Percentiles rank a stretch among this genome's conserved stretches.
phyloP scores from a whole-genome alignment of 345 rosid species.

The Brassica nigra region DNA sequence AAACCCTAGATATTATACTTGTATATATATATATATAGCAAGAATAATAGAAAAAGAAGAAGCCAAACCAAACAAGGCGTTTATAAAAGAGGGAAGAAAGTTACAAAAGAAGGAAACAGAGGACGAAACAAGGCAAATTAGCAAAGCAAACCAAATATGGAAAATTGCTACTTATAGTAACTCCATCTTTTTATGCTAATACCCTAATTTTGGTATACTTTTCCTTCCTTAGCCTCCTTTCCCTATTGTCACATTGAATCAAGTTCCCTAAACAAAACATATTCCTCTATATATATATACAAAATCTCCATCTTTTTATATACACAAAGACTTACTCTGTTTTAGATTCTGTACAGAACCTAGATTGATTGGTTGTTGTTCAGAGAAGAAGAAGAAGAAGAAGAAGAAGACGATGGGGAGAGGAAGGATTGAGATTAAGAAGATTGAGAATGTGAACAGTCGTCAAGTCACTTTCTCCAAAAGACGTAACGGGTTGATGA shows the following conservation, averaged over 20 bases:
- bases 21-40: background rate
- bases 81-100: conserved; percentile 27
- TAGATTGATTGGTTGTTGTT: background rate
- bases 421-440: conserved; percentile 91
- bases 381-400: background rate
- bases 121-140: conserved; percentile 33
- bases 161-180: conserved; percentile 45
- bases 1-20: conserved; percentile 8
- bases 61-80: conserved; percentile 20
- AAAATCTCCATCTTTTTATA: background rate
- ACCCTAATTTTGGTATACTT: conserved; percentile 40
- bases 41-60: background rate
- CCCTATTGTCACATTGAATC: conserved; percentile 18
- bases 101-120: conserved; percentile 38
- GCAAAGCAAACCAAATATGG: conserved; percentile 40
- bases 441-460: conserved; percentile 90
- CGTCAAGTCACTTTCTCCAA: conserved; percentile 98
- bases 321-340: background rate
- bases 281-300: conserved; percentile 12
- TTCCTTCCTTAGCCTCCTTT: conserved; percentile 36
- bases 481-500: conserved; percentile 82
- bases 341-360: background rate
- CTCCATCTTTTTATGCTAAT: conserved; percentile 26
- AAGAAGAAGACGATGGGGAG: conserved; percentile 58
- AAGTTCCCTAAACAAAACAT: conserved; percentile 15